A percentile compares a stretch with the other conserved stretches of the same genome.
Evolutionary conservation across 208 protist genomes (phyloP).

Genomic region (Endotrypanum monterogeii): DNA sequence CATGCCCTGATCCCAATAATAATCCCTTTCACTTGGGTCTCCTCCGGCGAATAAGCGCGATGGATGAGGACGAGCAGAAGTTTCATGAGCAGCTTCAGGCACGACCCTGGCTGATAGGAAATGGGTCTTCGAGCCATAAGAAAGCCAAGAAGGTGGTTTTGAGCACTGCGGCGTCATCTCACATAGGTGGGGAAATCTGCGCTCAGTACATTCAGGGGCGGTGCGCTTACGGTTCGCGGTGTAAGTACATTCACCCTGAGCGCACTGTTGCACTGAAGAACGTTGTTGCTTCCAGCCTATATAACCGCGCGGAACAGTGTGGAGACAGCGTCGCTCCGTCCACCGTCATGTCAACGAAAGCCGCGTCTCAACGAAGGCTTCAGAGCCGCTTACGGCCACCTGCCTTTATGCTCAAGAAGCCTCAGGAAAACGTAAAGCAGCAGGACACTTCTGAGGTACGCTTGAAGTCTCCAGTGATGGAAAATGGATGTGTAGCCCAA

Average conservation of each 20-base stretch:
- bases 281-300: conserved; percentile 28
- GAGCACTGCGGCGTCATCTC: conserved; percentile 27
- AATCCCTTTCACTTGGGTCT: conserved; percentile 84
- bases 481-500: not conserved
- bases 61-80: conserved; percentile 72
- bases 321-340: conserved; percentile 11
- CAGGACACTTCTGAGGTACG: not conserved
- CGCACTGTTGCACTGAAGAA: conserved; percentile 40
- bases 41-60: conserved; percentile 67
- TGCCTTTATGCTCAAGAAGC: conserved; percentile 40
- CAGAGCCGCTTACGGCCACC: conserved; percentile 50
- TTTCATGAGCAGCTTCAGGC: conserved; percentile 63
- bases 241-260: conserved; percentile 62
- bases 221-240: conserved; percentile 54
- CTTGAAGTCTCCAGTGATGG: not conserved
- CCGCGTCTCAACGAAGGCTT: conserved; percentile 24
- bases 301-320: conserved; percentile 23
- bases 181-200: conserved; percentile 52
- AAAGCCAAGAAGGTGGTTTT: conserved; percentile 28
- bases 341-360: conserved; percentile 30
- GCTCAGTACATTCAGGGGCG: conserved; percentile 52
- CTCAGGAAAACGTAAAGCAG: not conserved
- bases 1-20: conserved; percentile 68
- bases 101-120: conserved; percentile 57
- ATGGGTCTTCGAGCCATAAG: conserved; percentile 11